These are phyloP conservation scores for Limonium bicolor DNA, from an alignment of 148 eudicot genomes.

Conservation along the genomic window DNA sequence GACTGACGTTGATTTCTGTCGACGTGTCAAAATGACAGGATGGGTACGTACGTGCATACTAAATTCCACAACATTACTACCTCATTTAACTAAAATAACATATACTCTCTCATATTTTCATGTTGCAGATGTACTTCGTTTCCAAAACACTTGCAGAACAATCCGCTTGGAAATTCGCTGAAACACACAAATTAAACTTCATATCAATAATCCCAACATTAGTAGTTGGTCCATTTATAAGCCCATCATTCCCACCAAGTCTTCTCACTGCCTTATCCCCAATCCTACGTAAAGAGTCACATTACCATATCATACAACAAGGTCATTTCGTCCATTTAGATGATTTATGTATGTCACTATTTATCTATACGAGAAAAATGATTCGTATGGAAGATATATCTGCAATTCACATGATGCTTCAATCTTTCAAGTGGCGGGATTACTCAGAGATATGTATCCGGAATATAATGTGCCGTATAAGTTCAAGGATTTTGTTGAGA, in stretches of 20 bases:
- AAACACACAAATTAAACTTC: constrained; percentile 65
- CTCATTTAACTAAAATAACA: background rate
- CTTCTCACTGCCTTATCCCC: constrained; percentile 76
- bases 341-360: constrained; percentile 78
- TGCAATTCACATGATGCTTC: constrained; percentile 78
- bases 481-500: constrained; percentile 52
- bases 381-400: constrained; percentile 67
- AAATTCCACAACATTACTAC: constrained; percentile 1
- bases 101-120: background rate
- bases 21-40: too few species aligned
- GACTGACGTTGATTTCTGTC: too few species aligned
- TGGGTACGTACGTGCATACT: constrained; percentile 39
- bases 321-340: constrained; percentile 83
- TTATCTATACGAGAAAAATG: constrained; percentile 55
- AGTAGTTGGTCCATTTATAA: constrained; percentile 84
- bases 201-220: constrained; percentile 65
- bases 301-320: constrained; percentile 68
- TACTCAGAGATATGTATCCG: constrained; percentile 62
- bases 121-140: constrained; percentile 72
- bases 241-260: constrained; percentile 71
- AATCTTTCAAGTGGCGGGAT: constrained; percentile 38
- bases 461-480: constrained; percentile 68
- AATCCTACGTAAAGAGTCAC: constrained; percentile 65
- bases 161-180: constrained; percentile 67
- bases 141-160: constrained; percentile 77